These are phyloP conservation scores for Smittium culicis DNA, from an alignment of 371 early-diverging fungal genomes.

Conservation along the genomic window DNA sequence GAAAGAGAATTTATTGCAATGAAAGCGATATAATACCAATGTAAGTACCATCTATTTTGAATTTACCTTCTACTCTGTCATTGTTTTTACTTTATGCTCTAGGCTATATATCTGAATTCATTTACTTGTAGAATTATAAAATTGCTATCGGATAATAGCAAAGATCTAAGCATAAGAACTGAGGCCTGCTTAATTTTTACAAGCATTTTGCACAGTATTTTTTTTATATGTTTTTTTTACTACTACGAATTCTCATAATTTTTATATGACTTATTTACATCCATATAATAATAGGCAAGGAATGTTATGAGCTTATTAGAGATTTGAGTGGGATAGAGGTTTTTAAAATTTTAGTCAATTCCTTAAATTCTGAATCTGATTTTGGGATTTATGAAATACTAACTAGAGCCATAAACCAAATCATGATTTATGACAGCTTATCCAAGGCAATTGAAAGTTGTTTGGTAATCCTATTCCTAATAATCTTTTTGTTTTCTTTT, in stretches of 20 bases:
- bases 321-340: background rate
- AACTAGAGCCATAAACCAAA: background rate
- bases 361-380: background rate
- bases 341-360: background rate
- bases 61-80: constrained; percentile 18
- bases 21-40: constrained; percentile 16
- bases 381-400: background rate
- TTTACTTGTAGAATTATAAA: constrained; percentile 16
- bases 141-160: constrained; percentile 17
- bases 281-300: constrained; percentile 1
- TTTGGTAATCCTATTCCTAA: too few relatives aligned
- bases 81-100: constrained; percentile 14
- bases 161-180: constrained; percentile 17
- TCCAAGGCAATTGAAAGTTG: too few relatives aligned
- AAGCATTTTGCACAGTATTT: constrained; percentile 2
- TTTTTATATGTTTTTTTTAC: background rate
- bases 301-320: background rate
- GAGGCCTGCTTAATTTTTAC: background rate
- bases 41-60: constrained; percentile 16
- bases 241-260: background rate
- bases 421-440: background rate
- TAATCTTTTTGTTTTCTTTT: too few relatives aligned
- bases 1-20: constrained; percentile 21
- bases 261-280: background rate
- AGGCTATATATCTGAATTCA: background rate